A percentile compares a stretch with the other conserved stretches of the same genome.
These are phyloP conservation scores for carrot (Daucus carota) DNA, from an alignment of 129 eudicot species.

Conservation along the genomic window DNA sequence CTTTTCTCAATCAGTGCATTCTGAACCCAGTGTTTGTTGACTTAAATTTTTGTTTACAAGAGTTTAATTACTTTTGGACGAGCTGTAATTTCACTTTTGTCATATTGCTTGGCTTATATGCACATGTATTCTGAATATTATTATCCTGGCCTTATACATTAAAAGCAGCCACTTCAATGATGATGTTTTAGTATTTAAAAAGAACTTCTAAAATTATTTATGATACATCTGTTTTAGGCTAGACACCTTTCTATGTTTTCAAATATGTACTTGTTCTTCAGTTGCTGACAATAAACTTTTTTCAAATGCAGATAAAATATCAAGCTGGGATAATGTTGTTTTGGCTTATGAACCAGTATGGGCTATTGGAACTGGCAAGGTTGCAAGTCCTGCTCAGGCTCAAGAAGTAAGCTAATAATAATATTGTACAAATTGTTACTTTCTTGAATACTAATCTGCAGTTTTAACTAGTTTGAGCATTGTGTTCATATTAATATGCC, in stretches of 20 bases:
- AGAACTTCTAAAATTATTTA: neutral
- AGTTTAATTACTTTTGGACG: neutral
- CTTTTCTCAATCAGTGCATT: neutral
- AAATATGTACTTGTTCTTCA: neutral
- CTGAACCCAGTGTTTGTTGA: neutral
- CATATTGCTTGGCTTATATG: no score
- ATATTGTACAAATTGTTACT: neutral
- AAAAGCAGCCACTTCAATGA: neutral
- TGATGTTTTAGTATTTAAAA: neutral
- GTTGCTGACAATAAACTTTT: neutral
- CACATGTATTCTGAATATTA: neutral
- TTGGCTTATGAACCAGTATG: constrained; percentile 97
- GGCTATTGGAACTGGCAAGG: constrained; percentile 99
- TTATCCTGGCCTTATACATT: neutral
- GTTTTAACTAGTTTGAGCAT: neutral
- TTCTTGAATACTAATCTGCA: neutral
- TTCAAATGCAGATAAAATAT: constrained; percentile 48
- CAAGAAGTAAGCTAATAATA: constrained; percentile 70
- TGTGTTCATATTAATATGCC: neutral
- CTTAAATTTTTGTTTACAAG: neutral
- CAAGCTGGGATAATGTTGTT: constrained; percentile 79
- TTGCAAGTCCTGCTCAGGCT: constrained; percentile 94
- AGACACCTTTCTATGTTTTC: neutral
- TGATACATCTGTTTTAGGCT: neutral
- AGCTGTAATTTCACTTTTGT: neutral